phyloP scores from a whole-genome alignment of 2,329 filamentous ascomycete species.

The Epichloe glyceriae region DNA sequence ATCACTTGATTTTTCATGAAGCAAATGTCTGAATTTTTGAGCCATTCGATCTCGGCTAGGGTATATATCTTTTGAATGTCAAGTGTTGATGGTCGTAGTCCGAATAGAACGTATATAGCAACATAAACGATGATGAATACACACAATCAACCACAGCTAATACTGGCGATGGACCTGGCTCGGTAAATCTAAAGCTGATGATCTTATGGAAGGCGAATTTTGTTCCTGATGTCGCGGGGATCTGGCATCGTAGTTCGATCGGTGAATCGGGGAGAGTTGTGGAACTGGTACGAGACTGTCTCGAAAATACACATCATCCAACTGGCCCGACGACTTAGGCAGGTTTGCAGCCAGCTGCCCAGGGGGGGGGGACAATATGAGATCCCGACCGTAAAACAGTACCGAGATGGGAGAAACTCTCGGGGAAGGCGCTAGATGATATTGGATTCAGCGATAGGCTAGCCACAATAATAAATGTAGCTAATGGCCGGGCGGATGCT shows the following conservation, averaged over 20 bases:
- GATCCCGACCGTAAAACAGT: constrained; percentile 51
- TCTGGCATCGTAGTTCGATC: constrained; percentile 1
- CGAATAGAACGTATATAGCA: neutral
- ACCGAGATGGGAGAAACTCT: constrained; percentile 50
- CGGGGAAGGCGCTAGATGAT: constrained; percentile 39
- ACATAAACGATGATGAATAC: neutral
- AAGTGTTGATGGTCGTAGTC: neutral
- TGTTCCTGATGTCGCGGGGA: too few species aligned
- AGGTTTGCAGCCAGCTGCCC: too few species aligned
- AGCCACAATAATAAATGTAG: constrained; percentile 42
- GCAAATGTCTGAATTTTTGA: neutral
- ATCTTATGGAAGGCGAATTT: too few species aligned
- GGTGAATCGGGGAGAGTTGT: neutral
- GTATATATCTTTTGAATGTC: constrained; percentile 2
- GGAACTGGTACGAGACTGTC: neutral
- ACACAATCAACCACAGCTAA: too few species aligned
- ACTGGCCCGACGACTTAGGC: neutral
- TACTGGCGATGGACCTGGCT: too few species aligned
- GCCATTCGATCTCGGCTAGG: neutral
- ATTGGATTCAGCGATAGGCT: constrained; percentile 45
- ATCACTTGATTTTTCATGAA: neutral
- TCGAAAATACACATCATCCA: neutral
- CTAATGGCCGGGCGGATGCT: constrained; percentile 48
- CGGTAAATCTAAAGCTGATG: too few species aligned
- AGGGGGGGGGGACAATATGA: constrained; percentile 44